phyloP scores from a whole-genome alignment of 2,329 filamentous ascomycete genomes.

The Phaeosphaeria sp. region DNA sequence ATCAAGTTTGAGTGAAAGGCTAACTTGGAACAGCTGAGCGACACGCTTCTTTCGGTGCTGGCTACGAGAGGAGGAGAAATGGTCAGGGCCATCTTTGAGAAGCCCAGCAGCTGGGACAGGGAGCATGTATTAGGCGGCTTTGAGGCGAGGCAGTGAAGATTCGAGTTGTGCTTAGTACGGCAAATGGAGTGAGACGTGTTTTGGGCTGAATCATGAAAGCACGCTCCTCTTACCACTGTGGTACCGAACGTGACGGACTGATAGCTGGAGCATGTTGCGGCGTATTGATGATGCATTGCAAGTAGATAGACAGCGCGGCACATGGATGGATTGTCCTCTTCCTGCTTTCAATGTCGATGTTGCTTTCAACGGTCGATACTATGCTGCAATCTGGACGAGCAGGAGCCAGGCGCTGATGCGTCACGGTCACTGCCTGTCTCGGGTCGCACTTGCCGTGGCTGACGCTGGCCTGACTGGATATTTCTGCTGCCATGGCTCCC shows the following conservation, averaged over 20 bases:
- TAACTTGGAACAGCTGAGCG: slow-evolving; percentile 66
- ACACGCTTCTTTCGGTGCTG: slow-evolving; percentile 80
- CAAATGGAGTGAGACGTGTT: neutral
- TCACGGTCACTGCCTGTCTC: neutral
- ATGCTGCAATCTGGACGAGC: neutral
- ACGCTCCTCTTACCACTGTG: neutral
- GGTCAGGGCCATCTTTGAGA: slow-evolving; percentile 74
- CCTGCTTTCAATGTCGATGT: no score
- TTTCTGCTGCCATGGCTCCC: neutral
- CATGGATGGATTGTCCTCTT: no score
- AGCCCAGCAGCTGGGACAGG: slow-evolving; percentile 33
- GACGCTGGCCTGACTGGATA: neutral
- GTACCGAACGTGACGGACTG: neutral
- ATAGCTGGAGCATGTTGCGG: neutral
- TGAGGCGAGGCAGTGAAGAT: slow-evolving; percentile 14
- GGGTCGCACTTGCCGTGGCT: slow-evolving; percentile 1
- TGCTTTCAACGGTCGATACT: neutral
- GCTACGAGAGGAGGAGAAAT: slow-evolving; percentile 79
- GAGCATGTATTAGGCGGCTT: slow-evolving; percentile 33
- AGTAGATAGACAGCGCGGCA: neutral
- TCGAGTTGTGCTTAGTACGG: neutral
- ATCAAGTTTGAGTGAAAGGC: slow-evolving; percentile 3
- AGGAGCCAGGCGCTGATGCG: neutral
- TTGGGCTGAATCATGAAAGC: neutral
- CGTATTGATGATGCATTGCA: neutral